Base-by-base conservation (phyloP, 2,329 filamentous ascomycete genomes). In the Trichoderma sp. region DNA sequence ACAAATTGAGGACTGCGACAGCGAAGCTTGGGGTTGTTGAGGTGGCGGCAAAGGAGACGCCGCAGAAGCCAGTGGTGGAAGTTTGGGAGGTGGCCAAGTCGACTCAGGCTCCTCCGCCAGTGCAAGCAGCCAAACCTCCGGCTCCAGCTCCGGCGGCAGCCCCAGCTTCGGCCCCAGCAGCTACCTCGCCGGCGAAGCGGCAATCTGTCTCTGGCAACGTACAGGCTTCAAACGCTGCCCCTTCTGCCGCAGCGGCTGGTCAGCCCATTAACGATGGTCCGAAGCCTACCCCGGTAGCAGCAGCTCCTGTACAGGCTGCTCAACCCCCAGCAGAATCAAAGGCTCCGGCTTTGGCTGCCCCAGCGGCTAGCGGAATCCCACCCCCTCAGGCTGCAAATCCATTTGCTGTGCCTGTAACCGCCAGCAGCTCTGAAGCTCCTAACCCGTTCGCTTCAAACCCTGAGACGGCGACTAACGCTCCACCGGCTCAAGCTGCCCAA, bases 21-120 rank as follows among this genome's bases (percentile, higher is more conserved):
- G 92, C 91, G 5, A 96, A 96, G 81, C 81, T 96, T 37, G 86
- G 87, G 1, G 88, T 96, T 1, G 92, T 98, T 4, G 87, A 94
- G 75, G 92, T 89, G 58, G 94, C 95, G 14, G 93, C 91, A 0
- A 86, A 85, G n/a, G 91, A 97, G 59, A 97, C 94, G 0, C 95
- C 95, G 0, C 86, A 95, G 74, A 90, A 89, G 77, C 88, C 94
- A 0, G 93, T 98, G 4, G 87, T 83, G 11, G 94, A 97, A 79
- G 94, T 97, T 0, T 97, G 93, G 92, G 89, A 91, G 72, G 82
- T 92, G 66, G 94, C 91, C 0, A 94, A 95, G 80, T 83, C 65
- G 24, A 76, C 80, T 27, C 77, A 78, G 52, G 73, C 78, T 19
- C 73, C 76, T n/a, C 75, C 76, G 5, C 71, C 75, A 21, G 71